phyloP scores from a whole-genome alignment of 208 protist species.

The Acanthamoeba triangularis region DNA sequence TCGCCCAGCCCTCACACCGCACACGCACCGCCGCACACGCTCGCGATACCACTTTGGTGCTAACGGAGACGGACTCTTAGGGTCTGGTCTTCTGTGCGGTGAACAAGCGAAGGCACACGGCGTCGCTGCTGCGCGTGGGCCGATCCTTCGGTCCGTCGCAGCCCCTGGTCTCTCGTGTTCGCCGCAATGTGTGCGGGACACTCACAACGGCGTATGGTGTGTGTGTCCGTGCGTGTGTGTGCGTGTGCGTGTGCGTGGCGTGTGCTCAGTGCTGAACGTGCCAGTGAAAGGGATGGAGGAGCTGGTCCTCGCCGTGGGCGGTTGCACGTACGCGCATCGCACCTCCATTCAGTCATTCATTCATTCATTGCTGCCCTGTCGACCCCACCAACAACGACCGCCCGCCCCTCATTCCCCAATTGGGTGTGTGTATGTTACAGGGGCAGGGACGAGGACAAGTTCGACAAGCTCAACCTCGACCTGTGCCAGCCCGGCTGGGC shows the following conservation, averaged over 20 bases:
- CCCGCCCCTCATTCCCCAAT: background rate
- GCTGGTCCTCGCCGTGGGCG: conserved; percentile 57
- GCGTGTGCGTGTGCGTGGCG: background rate
- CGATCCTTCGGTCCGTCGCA: background rate
- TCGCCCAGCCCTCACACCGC: background rate
- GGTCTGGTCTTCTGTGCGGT: conserved; percentile 64
- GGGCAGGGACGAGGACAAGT: conserved; percentile 68
- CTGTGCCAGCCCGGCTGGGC: conserved; percentile 57
- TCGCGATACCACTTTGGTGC: background rate
- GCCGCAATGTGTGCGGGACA: background rate
- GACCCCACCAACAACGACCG: background rate
- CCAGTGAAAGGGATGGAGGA: conserved; percentile 71
- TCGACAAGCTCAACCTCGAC: conserved; percentile 59
- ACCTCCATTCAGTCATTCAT: background rate
- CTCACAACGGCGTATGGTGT: background rate
- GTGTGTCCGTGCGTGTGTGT: background rate
- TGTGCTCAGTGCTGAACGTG: conserved; percentile 51
- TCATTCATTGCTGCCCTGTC: background rate
- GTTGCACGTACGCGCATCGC: conserved; percentile 49
- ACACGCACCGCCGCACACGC: background rate
- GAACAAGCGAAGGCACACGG: conserved; percentile 68
- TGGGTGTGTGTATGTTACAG: background rate
- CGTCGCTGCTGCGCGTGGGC: conserved; percentile 16
- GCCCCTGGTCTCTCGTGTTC: background rate
- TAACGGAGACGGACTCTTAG: background rate